Conservation (phyloP, 768 basidiomycete species). For the Boletus coccyginus region DNA sequence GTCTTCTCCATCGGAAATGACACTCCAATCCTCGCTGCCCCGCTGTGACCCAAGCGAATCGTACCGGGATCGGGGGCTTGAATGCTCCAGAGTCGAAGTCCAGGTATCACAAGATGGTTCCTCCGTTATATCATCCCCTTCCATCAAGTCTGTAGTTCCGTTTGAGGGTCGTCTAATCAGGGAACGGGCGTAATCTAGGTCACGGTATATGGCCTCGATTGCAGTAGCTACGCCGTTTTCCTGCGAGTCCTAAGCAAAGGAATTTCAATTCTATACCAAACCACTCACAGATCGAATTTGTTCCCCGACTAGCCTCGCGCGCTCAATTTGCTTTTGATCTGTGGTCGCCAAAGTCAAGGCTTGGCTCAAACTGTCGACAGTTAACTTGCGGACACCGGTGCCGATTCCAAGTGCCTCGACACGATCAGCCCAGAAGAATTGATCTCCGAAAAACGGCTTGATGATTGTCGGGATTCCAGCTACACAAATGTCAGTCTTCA, state of each 20-base stretch:
- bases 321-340: constrained; percentile 83
- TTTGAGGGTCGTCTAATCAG: constrained; percentile 62
- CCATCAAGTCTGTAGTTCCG: constrained; percentile 22
- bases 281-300: constrained; percentile 72
- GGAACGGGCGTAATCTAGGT: constrained; percentile 90
- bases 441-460: constrained; percentile 97
- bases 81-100: constrained; percentile 27
- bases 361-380: constrained; percentile 70
- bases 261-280: neutral
- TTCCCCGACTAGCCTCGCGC: constrained; percentile 83
- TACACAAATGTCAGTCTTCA: constrained; percentile 25
- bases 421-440: constrained; percentile 96
- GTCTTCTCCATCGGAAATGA: constrained; percentile 77
- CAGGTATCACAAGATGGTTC: constrained; percentile 32
- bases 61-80: constrained; percentile 44
- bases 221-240: constrained; percentile 95
- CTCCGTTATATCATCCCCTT: constrained; percentile 23
- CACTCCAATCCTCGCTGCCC: constrained; percentile 84
- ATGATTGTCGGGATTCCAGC: constrained; percentile 95
- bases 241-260: constrained; percentile 38
- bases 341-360: constrained; percentile 82
- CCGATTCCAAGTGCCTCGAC: constrained; percentile 97
- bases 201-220: constrained; percentile 93
- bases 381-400: constrained; percentile 82
- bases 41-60: constrained; percentile 56